Evolutionary conservation across 2,329 filamentous ascomycete species (phyloP), one percentile per base, ranked within the genome.

Genomic region (Phoma sp.): DNA sequence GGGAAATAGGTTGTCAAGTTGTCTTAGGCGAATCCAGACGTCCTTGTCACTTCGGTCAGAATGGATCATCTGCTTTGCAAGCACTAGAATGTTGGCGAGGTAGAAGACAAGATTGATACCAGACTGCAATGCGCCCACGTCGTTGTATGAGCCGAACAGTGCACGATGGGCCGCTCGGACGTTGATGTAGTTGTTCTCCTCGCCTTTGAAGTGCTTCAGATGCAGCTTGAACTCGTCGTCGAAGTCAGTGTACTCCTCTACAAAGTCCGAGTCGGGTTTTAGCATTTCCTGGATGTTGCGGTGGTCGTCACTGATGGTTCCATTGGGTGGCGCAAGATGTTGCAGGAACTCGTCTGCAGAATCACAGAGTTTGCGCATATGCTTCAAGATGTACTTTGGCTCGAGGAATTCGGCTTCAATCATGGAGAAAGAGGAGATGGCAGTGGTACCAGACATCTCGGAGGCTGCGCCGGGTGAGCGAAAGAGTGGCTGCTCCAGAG

Each of bases 391-490:
- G 30, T 72, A 61, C 26, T 76, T 76, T 4, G 71, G 47, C 36
- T 81, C 76, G 9, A 81, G 65, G 10, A 74, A 68, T 20, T 74
- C 69, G 23, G 77, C 69, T 47, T 80, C 77, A 29, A 76, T 74
- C 53, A 74, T 72, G 5, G 78, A 79, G 49, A 78, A 77, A 2
- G 78, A 78, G 0, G 78, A 78, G 36, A 77, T 77, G 4, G 76
- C 77, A 2, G 80, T 81, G 2, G 76, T 80, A 12, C 77, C 78
- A 4, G 80, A 81, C 62, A 79, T 76, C 33, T 70, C 74, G 5
- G 78, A 80, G 14, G 62, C 60, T 21, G 66, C 71, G 20, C 72
- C 74, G n/a, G 74, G 73, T 23, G 74, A 76, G 42, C 63, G 67
- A 39, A 51, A 47, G 20, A 58, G 28, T 17, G 49, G 57, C 17